Base-by-base conservation (phyloP, 208 protist genomes). In the Angomonas deanei region DNA sequence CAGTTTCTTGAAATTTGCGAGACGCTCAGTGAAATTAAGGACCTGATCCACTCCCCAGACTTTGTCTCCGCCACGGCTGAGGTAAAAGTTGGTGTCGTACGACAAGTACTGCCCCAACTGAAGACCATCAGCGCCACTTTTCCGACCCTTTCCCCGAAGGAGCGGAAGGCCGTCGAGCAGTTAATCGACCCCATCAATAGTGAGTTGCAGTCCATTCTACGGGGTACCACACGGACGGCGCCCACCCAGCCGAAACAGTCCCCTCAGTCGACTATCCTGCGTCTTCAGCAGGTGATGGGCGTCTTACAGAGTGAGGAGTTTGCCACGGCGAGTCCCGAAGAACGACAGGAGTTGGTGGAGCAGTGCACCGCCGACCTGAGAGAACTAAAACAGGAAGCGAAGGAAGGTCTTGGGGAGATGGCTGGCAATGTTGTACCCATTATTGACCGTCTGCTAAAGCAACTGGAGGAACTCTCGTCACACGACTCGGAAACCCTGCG, bases 141-240 rank as follows among this genome's bases (percentile, higher is more conserved):
- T 11, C 39, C 66, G 3, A 59, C 63, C 23, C 72, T 91, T 39
- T 32, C 61, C 36, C 33, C 65, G 2, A 46, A 62, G 15, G 84
- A 91, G 71, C 61, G 73, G 13, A 42, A 32, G 0, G 61, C 46
- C 0, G 73, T 79, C 8, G 73, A 84, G 52, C 47, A 69, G 32
- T 13, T 86, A n/a, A 66, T 81, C 27, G 36, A 21, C 23, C 77
- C 80, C 0, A 76, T 91, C 56, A 78, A 77, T 66, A n/a, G n/a
- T n/a, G 69, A 70, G 28, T 63, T 38, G 13, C 64, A 86, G 17
- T 26, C 73, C 19, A 39, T 57, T 30, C n/a, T n/a, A n/a, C n/a
- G n/a, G n/a, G n/a, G n/a, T n/a, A n/a, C n/a, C 23, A 5, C 23
- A 50, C 3, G 17, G 15, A 26, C 42, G 23, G 42, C 17, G 42